phyloP scores from a whole-genome alignment of 768 basidiomycete species.

The Gloeophyllum trabeum region DNA sequence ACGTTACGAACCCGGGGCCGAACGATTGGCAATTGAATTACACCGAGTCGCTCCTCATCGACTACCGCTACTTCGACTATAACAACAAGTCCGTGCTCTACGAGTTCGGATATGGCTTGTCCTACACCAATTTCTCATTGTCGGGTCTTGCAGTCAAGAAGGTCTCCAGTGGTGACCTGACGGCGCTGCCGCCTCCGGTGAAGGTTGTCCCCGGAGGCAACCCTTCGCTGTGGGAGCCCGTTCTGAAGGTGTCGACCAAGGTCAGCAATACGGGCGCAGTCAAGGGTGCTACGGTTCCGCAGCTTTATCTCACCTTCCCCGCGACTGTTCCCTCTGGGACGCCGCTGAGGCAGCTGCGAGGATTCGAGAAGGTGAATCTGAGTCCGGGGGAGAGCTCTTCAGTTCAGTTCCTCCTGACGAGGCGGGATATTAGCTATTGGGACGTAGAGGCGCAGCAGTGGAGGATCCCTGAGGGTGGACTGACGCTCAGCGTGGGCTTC shows the following conservation, averaged over 20 bases:
- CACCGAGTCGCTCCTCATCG: conserved; percentile 25
- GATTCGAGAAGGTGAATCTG: conserved; percentile 52
- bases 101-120: conserved; percentile 86
- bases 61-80: conserved; percentile 27
- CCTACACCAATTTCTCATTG: conserved; percentile 77
- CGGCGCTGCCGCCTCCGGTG: conserved; percentile 19
- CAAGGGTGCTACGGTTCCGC: conserved; percentile 61
- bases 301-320: conserved; percentile 67
- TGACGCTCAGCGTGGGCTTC: conserved; percentile 52
- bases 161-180: conserved; percentile 19
- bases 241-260: too few relatives aligned
- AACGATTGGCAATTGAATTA: conserved; percentile 19
- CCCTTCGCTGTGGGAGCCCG: conserved; percentile 59
- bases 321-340: conserved; percentile 46
- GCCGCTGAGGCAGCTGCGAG: conserved; percentile 57
- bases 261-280: conserved; percentile 54
- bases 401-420: conserved; percentile 48
- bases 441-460: conserved; percentile 66
- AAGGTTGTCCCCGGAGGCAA: conserved; percentile 51
- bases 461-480: conserved; percentile 52
- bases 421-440: conserved; percentile 70
- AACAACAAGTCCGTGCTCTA: conserved; percentile 68
- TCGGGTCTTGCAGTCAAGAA: conserved; percentile 34
- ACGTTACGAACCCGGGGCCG: conserved; percentile 10
- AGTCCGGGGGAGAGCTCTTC: conserved; percentile 30